Evolutionary conservation across 2,329 filamentous ascomycete genomes (phyloP).

Genomic region (Fusarium anguioides): DNA sequence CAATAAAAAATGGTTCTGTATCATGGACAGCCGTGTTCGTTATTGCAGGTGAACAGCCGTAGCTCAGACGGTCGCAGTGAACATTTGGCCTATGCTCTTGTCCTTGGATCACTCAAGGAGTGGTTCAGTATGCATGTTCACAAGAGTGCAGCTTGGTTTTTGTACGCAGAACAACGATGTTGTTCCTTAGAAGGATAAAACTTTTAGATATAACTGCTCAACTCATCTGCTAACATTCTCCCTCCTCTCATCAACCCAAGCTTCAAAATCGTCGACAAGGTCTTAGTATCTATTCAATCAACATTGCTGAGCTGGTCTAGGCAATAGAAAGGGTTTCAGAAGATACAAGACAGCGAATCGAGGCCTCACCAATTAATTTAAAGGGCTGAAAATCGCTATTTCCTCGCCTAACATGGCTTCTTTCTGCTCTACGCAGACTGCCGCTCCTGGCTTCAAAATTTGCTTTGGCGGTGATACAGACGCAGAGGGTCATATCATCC

Average conservation of each 20-base stretch:
- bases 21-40: too few species aligned
- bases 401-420: constrained; percentile 2
- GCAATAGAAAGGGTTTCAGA: not conserved
- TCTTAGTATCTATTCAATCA: not conserved
- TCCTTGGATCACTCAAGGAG: not conserved
- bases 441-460: constrained; percentile 3
- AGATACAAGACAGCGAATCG: not conserved
- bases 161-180: not conserved
- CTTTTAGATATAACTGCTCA: not conserved
- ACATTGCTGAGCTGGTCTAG: not conserved
- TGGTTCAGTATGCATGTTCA: not conserved
- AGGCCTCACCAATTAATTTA: not conserved
- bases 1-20: too few species aligned
- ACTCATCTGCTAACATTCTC: not conserved
- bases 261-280: not conserved
- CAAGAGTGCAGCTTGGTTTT: not conserved
- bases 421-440: not conserved
- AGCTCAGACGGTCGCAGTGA: not conserved
- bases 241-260: not conserved
- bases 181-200: not conserved
- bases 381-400: too few species aligned
- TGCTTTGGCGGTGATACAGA: not conserved
- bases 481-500: not conserved
- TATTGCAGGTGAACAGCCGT: not conserved
- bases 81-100: not conserved